Evolutionary conservation across 2,329 filamentous ascomycete genomes (phyloP).

Genomic region (Alternaria dauci): DNA sequence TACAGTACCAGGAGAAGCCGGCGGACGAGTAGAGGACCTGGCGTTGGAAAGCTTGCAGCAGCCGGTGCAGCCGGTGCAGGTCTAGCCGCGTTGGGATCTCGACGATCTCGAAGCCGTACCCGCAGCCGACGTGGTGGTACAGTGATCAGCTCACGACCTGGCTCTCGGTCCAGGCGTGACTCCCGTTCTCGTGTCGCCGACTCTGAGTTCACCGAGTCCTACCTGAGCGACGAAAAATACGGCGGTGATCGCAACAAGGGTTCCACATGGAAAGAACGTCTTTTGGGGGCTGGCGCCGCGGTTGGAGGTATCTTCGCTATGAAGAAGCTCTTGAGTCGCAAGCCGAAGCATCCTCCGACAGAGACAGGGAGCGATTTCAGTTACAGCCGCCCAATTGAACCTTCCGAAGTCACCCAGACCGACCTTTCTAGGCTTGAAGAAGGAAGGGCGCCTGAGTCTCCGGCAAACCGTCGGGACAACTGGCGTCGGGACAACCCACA

Average conservation of each 20-base stretch:
- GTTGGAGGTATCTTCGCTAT: slow-evolving; percentile 52
- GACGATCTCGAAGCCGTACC: slow-evolving; percentile 53
- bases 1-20: slow-evolving; percentile 48
- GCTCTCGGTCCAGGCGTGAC: slow-evolving; percentile 40
- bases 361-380: slow-evolving; percentile 63
- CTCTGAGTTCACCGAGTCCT: slow-evolving; percentile 44
- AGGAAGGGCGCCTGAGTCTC: slow-evolving; percentile 61
- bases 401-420: slow-evolving; percentile 57
- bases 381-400: slow-evolving; percentile 62
- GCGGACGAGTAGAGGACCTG: slow-evolving; percentile 41
- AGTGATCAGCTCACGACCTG: slow-evolving; percentile 47
- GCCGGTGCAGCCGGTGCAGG: slow-evolving; percentile 67
- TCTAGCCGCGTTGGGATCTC: slow-evolving; percentile 60
- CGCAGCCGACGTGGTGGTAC: slow-evolving; percentile 39
- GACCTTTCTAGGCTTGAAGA: slow-evolving; percentile 62
- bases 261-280: slow-evolving; percentile 56
- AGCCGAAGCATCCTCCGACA: slow-evolving; percentile 52
- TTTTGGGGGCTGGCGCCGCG: slow-evolving; percentile 56
- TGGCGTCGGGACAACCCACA: slow-evolving; percentile 50
- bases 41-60: slow-evolving; percentile 59
- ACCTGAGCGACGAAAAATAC: slow-evolving; percentile 56
- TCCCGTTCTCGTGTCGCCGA: slow-evolving; percentile 41
- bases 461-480: slow-evolving; percentile 45
- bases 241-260: slow-evolving; percentile 38
- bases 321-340: slow-evolving; percentile 67